A percentile compares a stretch with the other conserved stretches of the same genome.
phyloP scores from a whole-genome alignment of 768 basidiomycete genomes.

The Trametes meyenii region DNA sequence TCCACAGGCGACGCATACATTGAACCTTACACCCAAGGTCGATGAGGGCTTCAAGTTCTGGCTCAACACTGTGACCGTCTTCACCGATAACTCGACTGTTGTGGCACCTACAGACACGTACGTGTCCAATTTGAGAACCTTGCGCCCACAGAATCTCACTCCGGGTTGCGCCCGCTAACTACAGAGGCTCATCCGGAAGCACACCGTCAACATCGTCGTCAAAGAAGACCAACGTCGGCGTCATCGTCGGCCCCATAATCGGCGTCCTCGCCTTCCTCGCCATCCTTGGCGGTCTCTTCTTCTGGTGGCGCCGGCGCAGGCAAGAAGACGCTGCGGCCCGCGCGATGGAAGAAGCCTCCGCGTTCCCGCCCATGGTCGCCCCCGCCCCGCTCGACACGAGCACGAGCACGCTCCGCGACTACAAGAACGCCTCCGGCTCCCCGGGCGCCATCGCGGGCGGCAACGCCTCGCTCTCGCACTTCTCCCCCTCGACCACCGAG shows the following conservation, averaged over 20 bases:
- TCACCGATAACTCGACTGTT: background rate
- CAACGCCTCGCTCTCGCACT: too few species aligned
- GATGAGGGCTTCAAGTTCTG: constrained; percentile 36
- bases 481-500: too few species aligned
- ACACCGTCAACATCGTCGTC: background rate
- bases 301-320: constrained; percentile 4
- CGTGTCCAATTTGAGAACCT: background rate
- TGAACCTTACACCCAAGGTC: constrained; percentile 57
- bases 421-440: too few species aligned
- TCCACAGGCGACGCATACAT: constrained; percentile 45
- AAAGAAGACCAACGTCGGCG: constrained; percentile 20
- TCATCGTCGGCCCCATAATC: constrained; percentile 24
- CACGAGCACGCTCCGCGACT: too few species aligned
- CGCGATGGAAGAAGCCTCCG: background rate
- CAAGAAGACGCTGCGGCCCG: background rate
- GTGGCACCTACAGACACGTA: background rate
- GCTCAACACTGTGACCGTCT: constrained; percentile 23
- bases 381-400: too few species aligned
- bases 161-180: background rate
- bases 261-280: constrained; percentile 19
- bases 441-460: too few species aligned
- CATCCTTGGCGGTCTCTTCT: background rate
- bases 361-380: background rate
- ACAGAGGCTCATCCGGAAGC: background rate
- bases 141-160: background rate